Base-by-base conservation (phyloP, 2,329 filamentous ascomycete genomes). In the Hymenoscyphus infarciens region DNA sequence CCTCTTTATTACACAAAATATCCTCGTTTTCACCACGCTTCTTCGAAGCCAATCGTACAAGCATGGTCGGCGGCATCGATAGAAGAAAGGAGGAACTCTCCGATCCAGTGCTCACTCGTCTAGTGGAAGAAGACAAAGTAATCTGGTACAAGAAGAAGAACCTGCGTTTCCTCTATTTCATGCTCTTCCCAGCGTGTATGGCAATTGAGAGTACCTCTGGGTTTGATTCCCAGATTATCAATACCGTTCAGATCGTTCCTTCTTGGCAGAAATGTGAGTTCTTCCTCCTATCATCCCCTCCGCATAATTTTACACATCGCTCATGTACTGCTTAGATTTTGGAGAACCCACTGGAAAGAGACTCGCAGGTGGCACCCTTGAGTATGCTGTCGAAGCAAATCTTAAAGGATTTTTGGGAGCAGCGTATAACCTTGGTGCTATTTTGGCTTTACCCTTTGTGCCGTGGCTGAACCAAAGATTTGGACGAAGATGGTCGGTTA, bases 201-300 rank as follows among this genome's bases (percentile, higher is more conserved):
- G 81, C 81, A 54, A 80, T 83, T 53, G 81, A 83, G 69, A 81
- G 82, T 45, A 83, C 81, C 0, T 81, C 79, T n/a, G 81, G 81
- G 0, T 83, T 83, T 60, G 81, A 83, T 66, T 81, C 79, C 3
- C 80, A 77, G 16, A 76, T 81, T 72, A 78, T 80, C 71, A 80
- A 80, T 63, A 75, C 75, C 33, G 68, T 80, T 10, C 77, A 80
- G 64, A 66, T 73, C 4, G 66, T 77, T 22, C 59, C 66, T 4
- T 65, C 68, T 3, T 77, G 74, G 75, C 71, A 75, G 53, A 69
- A 69, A 13, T 76, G 67, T 67, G 6, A 59, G 64, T 68, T 19
- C 13, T 39, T 45, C n/a, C 11, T 19, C 33, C 3, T 4, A 54
- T 15, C 5, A 5, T 19, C 42, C 42, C 10, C 10, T 49, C 19